Percentiles rank a stretch among this genome's conserved stretches.
phyloP scores from a whole-genome alignment of 129 eudicot genomes.

The Tanacetum coccineum region DNA sequence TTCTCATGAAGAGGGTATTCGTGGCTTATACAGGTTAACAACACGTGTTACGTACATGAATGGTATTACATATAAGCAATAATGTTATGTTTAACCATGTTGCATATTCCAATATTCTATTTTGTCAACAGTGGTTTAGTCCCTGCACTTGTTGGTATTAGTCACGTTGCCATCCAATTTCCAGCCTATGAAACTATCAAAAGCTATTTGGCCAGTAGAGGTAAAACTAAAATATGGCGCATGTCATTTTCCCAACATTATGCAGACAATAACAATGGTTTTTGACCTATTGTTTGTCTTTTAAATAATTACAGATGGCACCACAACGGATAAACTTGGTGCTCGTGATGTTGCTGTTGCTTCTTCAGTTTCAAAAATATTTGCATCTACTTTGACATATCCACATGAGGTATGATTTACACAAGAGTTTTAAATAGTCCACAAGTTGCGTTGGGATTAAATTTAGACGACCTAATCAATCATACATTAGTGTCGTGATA shows the following conservation, averaged over 20 bases:
- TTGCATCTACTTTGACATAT: constrained; percentile 92
- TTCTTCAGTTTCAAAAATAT: constrained; percentile 87
- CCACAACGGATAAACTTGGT: constrained; percentile 58
- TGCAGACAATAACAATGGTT: neutral
- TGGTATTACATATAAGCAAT: neutral
- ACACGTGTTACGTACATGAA: constrained; percentile 6
- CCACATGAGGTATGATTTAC: constrained; percentile 82
- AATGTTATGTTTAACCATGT: constrained; percentile 9
- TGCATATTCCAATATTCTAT: constrained; percentile 1
- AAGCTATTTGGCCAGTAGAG: constrained; percentile 73
- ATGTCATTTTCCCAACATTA: constrained; percentile 2
- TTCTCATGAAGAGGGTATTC: constrained; percentile 82
- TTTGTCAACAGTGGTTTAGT: constrained; percentile 72
- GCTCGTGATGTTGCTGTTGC: constrained; percentile 92
- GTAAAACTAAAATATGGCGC: constrained; percentile 22
- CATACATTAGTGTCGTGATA: too few relatives aligned
- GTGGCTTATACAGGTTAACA: constrained; percentile 87
- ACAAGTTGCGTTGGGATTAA: too few relatives aligned
- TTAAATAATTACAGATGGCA: constrained; percentile 45
- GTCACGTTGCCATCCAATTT: constrained; percentile 97
- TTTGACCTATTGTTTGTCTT: neutral
- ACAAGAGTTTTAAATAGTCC: neutral
- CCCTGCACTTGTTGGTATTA: constrained; percentile 96
- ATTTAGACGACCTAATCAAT: too few relatives aligned
- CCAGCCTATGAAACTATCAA: constrained; percentile 91